Evolutionary conservation across 805 yeast species (phyloP).

Genomic region (Millerozyma miso): DNA sequence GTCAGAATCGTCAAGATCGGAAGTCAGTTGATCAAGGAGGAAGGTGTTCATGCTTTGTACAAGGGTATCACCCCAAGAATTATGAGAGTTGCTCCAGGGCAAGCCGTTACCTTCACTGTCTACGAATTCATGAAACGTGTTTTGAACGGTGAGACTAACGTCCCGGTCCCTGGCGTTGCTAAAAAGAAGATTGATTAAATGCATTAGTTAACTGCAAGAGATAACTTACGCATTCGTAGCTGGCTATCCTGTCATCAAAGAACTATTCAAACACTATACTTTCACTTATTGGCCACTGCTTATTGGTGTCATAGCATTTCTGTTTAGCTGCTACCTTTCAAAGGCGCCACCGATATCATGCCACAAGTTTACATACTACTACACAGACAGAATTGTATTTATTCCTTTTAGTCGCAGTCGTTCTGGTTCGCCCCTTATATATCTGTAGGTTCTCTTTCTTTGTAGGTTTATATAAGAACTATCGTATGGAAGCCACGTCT

Average conservation of each 20-base stretch:
- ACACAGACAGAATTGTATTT: background rate
- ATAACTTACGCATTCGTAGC: background rate
- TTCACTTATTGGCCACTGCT: background rate
- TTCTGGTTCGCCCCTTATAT: too few species aligned
- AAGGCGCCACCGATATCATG: background rate
- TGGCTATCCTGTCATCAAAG: background rate
- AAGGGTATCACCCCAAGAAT: slow-evolving; percentile 95
- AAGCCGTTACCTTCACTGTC: slow-evolving; percentile 96
- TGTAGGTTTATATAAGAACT: too few species aligned
- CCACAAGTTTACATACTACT: background rate
- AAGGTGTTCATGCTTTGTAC: slow-evolving; percentile 55
- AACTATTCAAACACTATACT: background rate
- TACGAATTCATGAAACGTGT: slow-evolving; percentile 80
- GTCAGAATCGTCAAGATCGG: slow-evolving; percentile 80
- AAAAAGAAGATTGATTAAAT: slow-evolving; percentile 5
- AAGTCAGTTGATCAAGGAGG: slow-evolving; percentile 75
- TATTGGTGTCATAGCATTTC: background rate
- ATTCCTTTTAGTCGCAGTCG: background rate
- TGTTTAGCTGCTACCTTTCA: background rate
- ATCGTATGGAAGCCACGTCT: too few species aligned
- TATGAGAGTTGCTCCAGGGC: slow-evolving; percentile 99
- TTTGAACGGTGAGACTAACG: slow-evolving; percentile 36
- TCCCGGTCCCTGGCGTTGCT: slow-evolving; percentile 6
- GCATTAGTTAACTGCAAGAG: background rate
- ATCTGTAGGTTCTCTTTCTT: too few species aligned